These are phyloP conservation scores for Penicillium sp. DNA, from an alignment of 2,329 filamentous ascomycete species.

Conservation along the genomic window DNA sequence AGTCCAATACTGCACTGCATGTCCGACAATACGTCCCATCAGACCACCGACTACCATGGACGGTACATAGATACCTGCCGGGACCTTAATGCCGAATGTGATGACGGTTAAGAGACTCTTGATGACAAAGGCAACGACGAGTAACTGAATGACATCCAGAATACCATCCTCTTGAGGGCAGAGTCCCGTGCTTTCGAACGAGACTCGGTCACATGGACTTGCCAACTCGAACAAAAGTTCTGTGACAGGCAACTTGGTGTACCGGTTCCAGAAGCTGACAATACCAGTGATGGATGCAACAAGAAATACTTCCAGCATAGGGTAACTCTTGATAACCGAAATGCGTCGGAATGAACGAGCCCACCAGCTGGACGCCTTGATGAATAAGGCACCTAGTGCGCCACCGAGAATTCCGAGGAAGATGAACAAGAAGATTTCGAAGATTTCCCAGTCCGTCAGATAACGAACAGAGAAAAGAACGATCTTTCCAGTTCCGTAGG, in stretches of 20 bases:
- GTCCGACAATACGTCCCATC: conserved; percentile 83
- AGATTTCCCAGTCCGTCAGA: conserved; percentile 85
- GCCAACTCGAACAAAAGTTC: conserved; percentile 89
- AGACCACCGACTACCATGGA: conserved; percentile 98
- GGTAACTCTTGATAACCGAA: conserved; percentile 73
- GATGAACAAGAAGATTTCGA: conserved; percentile 82
- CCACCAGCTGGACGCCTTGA: conserved; percentile 91
- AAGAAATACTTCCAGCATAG: conserved; percentile 80
- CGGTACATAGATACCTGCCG: conserved; percentile 94
- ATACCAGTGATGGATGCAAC: conserved; percentile 83
- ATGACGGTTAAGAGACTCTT: conserved; percentile 86
- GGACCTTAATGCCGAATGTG: conserved; percentile 94
- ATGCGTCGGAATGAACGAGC: conserved; percentile 84
- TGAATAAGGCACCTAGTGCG: conserved; percentile 83
- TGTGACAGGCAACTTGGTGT: conserved; percentile 84
- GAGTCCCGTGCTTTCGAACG: conserved; percentile 68
- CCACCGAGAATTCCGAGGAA: conserved; percentile 84
- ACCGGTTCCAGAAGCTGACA: conserved; percentile 87
- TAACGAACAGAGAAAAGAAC: conserved; percentile 96
- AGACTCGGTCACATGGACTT: conserved; percentile 72
- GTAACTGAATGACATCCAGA: conserved; percentile 67
- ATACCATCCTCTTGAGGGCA: conserved; percentile 78
- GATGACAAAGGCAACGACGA: conserved; percentile 78
- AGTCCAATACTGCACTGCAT: conserved; percentile 77
- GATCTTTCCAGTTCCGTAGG: conserved; percentile 94